Evolutionary conservation across 306 rosid genomes (phyloP).

Genomic region (Mimosa bimucronata): DNA sequence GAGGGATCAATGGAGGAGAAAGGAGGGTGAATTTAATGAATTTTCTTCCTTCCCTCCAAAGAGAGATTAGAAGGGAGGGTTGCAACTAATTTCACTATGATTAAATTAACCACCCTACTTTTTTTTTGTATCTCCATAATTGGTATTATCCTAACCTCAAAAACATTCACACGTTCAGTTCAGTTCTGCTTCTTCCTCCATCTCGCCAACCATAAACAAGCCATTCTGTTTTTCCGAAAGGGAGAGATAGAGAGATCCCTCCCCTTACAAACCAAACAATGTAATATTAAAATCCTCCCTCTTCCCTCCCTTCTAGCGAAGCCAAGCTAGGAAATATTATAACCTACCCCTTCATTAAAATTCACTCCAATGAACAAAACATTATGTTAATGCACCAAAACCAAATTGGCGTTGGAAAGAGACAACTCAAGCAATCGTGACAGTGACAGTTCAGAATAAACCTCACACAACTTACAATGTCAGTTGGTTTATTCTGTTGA

Average conservation of each 20-base stretch:
- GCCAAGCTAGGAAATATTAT: background rate
- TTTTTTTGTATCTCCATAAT: background rate
- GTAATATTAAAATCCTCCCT: background rate
- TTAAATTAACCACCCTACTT: background rate
- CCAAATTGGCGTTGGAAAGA: background rate
- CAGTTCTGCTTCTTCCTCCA: background rate
- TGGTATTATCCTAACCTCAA: background rate
- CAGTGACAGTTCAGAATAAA: constrained; percentile 18
- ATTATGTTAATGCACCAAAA: background rate
- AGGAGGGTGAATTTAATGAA: background rate
- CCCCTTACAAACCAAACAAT: background rate
- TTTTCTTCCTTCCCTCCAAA: background rate
- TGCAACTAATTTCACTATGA: background rate
- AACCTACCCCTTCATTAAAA: background rate
- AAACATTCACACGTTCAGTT: background rate
- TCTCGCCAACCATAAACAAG: background rate
- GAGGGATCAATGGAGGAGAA: background rate
- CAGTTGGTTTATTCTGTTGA: constrained; percentile 95
- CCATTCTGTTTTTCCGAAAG: background rate
- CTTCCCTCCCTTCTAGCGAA: background rate
- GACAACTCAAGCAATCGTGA: constrained; percentile 3
- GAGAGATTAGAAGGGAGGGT: background rate
- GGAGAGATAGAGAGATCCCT: background rate
- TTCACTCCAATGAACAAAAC: background rate
- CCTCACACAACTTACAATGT: constrained; percentile 63